A percentile compares a stretch with the other conserved stretches of the same genome.
These are phyloP conservation scores for Pythium insidiosum DNA, from an alignment of 352 stramenopile genomes.

Conservation along the genomic window DNA sequence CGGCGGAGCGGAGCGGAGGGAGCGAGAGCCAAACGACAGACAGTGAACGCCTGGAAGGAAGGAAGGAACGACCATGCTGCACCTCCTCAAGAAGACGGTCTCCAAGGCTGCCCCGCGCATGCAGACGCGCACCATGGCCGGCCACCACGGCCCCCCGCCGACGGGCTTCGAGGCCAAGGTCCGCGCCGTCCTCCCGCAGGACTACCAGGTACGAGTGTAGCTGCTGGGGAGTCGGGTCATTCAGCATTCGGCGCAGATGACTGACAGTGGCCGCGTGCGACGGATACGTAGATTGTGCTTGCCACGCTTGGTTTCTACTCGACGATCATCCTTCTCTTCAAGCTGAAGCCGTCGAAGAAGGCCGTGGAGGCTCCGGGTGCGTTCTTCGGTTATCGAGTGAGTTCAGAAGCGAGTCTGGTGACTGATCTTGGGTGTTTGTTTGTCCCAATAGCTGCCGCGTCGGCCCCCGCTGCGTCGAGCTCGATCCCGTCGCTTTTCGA, in stretches of 20 bases:
- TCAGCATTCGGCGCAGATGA: too few species aligned
- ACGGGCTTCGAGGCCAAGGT: conserved; percentile 83
- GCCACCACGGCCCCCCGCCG: conserved; percentile 44
- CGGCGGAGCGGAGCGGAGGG: neutral
- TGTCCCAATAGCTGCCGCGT: conserved; percentile 23
- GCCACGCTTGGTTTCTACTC: conserved; percentile 78
- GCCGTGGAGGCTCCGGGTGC: conserved; percentile 43
- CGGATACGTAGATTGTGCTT: conserved; percentile 67
- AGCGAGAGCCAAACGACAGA: conserved; percentile 3
- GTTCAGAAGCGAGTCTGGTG: neutral
- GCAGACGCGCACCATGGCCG: conserved; percentile 70
- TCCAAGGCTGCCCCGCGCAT: conserved; percentile 38
- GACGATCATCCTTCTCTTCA: conserved; percentile 73
- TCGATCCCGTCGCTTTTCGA: conserved; percentile 79
- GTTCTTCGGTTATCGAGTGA: neutral
- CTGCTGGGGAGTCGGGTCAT: too few species aligned
- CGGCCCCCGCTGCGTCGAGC: conserved; percentile 18
- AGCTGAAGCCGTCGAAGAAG: conserved; percentile 82
- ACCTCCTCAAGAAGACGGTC: conserved; percentile 69
- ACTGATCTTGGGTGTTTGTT: conserved; percentile 1
- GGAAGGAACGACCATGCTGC: conserved; percentile 39
- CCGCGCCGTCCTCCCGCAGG: conserved; percentile 71
- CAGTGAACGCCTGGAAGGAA: conserved; percentile 4
- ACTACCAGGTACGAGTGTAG: conserved; percentile 86
- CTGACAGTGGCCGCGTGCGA: neutral